phyloP scores from a whole-genome alignment of 805 yeast genomes.

The Candida maltosa region DNA sequence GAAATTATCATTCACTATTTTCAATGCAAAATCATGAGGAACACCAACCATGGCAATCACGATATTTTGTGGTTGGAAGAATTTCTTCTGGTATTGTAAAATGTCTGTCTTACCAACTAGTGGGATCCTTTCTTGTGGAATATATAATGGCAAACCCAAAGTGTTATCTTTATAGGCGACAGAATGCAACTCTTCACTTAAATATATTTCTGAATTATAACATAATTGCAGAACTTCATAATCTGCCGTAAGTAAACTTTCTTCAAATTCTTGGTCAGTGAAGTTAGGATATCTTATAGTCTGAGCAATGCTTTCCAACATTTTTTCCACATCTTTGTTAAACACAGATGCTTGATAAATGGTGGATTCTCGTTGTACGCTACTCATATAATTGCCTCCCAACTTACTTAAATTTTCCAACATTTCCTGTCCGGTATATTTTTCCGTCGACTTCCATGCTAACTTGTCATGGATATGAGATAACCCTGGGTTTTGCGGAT shows the following conservation, averaged over 20 bases:
- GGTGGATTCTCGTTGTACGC: conserved; percentile 87
- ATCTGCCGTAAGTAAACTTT: conserved; percentile 59
- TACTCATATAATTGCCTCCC: conserved; percentile 94
- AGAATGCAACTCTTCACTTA: conserved; percentile 88
- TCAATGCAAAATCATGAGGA: conserved; percentile 63
- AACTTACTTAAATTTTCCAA: conserved; percentile 68
- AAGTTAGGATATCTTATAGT: conserved; percentile 73
- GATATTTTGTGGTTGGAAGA: conserved; percentile 75
- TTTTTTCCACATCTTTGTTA: conserved; percentile 74
- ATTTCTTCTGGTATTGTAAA: conserved; percentile 55
- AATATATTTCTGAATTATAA: conserved; percentile 75
- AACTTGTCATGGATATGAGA: conserved; percentile 83
- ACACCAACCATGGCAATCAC: conserved; percentile 90
- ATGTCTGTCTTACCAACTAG: conserved; percentile 52
- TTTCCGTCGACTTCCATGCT: conserved; percentile 72
- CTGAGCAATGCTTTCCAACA: conserved; percentile 74
- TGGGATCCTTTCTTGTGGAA: conserved; percentile 69
- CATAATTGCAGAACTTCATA: conserved; percentile 83
- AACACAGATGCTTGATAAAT: conserved; percentile 94
- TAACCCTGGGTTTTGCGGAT: conserved; percentile 56
- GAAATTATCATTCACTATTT: conserved; percentile 57
- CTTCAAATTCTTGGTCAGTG: conserved; percentile 66
- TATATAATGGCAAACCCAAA: conserved; percentile 80
- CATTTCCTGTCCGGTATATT: conserved; percentile 63
- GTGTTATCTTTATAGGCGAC: conserved; percentile 73